Base-by-base conservation (phyloP, 441 rosid species). In the Omphalea diandra region DNA sequence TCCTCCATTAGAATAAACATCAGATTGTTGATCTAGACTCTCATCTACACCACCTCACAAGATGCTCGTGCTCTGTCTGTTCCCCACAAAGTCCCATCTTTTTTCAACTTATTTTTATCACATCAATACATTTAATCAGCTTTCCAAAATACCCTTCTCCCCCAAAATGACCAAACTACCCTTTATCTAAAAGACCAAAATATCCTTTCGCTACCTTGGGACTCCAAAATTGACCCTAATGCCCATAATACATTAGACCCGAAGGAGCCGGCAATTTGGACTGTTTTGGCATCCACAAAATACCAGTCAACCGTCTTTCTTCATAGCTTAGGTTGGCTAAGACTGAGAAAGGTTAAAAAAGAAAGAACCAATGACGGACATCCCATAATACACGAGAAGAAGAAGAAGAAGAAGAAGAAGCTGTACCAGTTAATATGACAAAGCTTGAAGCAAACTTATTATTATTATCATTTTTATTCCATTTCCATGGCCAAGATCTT, bases 291-390 rank as follows among this genome's bases (percentile, higher is more conserved):
- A 69, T 29, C 17, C 0, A 2, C 12, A 54, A 64, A 54, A 33
- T 71, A 79, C 86, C 82, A 81, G 95, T 88, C 93, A 88, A 86
- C 87, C 56, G 82, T 75, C 75, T 40, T 50, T 44, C 38, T 20
- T 20, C 70, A 56, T 11, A 8, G 18, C 52, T 67, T 46, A 33
- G 58, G 75, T 80, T 58, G 63, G 73, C 71, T 56, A 14, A 12
- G n/a, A n/a, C n/a, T n/a, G n/a, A n/a, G n/a, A n/a, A n/a, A n/a
- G n/a, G n/a, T n/a, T n/a, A 61, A 61, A 36, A 40, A 22, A 53
- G 38, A 6, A n/a, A 31, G 24, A 53, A 52, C n/a, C n/a, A n/a
- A n/a, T n/a, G 0, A 15, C 32, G 14, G 65, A 31, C 70, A 47
- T 35, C 7, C 27, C 14, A 24, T 4, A 24, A 46, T 52, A 63